Percentiles rank a stretch among this genome's conserved stretches.
Evolutionary conservation across 306 rosid species (phyloP).

Genomic region (Lablab purpureus): DNA sequence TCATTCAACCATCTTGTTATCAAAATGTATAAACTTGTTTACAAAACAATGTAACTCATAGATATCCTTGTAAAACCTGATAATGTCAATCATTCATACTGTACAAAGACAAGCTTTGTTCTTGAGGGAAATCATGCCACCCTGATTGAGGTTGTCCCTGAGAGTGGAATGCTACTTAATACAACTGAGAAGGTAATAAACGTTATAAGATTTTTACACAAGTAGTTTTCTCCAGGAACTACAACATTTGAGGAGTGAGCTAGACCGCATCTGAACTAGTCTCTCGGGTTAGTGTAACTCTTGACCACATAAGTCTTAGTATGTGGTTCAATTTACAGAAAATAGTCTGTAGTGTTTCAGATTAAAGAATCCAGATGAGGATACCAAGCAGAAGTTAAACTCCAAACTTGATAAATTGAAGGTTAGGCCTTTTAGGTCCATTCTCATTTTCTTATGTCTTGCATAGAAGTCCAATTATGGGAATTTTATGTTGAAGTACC

Average conservation of each 20-base stretch:
- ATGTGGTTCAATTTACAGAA: neutral
- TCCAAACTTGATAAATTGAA: slow-evolving; percentile 63
- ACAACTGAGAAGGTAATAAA: slow-evolving; percentile 36
- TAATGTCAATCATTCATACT: slow-evolving; percentile 32
- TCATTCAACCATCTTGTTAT: slow-evolving; percentile 4
- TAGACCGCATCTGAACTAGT: slow-evolving; percentile 75
- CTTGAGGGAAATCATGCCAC: slow-evolving; percentile 75
- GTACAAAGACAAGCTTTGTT: slow-evolving; percentile 86
- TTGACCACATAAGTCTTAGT: slow-evolving; percentile 17
- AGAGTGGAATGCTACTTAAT: slow-evolving; percentile 79
- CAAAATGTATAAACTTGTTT: neutral
- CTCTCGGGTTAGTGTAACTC: slow-evolving; percentile 70
- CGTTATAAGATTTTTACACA: slow-evolving; percentile 17
- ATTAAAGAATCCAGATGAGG: slow-evolving; percentile 62
- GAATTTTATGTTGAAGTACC: slow-evolving; percentile 17
- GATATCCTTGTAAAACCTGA: slow-evolving; percentile 36
- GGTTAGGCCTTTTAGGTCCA: slow-evolving; percentile 58
- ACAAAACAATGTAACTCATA: neutral
- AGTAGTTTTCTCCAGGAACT: slow-evolving; percentile 65
- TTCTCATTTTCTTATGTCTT: slow-evolving; percentile 10
- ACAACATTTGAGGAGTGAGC: slow-evolving; percentile 72
- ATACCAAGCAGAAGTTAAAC: slow-evolving; percentile 56
- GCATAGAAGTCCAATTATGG: slow-evolving; percentile 25
- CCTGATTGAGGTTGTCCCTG: slow-evolving; percentile 75
- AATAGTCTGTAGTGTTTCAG: slow-evolving; percentile 52